Conservation (phyloP, 176 grass and related monocot genomes). For the bread wheat (Triticum aestivum) region DNA sequence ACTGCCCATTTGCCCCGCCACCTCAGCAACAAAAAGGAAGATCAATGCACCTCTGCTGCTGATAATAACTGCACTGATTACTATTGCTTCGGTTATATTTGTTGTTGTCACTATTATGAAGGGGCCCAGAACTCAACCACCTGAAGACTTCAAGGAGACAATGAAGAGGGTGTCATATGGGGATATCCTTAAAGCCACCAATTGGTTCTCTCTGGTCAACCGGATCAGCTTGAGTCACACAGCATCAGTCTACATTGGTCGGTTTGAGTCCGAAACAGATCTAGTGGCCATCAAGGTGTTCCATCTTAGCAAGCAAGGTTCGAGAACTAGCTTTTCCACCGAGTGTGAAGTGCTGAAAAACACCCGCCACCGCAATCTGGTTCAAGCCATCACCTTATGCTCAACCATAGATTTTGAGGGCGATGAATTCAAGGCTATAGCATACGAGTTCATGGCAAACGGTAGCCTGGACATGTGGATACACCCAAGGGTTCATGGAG, state of each 20-base stretch:
- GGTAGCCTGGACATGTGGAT: constrained; percentile 39
- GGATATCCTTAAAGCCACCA: constrained; percentile 30
- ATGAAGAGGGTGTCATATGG: constrained; percentile 35
- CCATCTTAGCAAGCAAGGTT: background rate
- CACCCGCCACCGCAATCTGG: constrained; percentile 30
- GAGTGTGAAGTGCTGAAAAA: constrained; percentile 14
- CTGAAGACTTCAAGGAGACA: constrained; percentile 20
- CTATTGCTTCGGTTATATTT: background rate
- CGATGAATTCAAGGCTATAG: constrained; percentile 36
- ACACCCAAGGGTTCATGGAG: background rate
- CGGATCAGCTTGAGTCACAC: constrained; percentile 5
- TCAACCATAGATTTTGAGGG: constrained; percentile 22
- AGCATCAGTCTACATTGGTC: constrained; percentile 31
- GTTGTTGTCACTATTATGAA: background rate
- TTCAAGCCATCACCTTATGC: constrained; percentile 31
- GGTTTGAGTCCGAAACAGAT: constrained; percentile 27
- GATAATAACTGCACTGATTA: background rate
- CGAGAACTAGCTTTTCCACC: background rate
- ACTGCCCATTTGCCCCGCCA: constrained; percentile 11
- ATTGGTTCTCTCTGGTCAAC: constrained; percentile 23
- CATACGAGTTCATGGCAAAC: constrained; percentile 42
- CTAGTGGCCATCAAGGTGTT: constrained; percentile 37
- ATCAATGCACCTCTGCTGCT: background rate
- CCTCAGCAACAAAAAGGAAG: background rate
- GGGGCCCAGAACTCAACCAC: background rate